phyloP scores from a whole-genome alignment of 441 rosid species.

The California macrophylla region DNA sequence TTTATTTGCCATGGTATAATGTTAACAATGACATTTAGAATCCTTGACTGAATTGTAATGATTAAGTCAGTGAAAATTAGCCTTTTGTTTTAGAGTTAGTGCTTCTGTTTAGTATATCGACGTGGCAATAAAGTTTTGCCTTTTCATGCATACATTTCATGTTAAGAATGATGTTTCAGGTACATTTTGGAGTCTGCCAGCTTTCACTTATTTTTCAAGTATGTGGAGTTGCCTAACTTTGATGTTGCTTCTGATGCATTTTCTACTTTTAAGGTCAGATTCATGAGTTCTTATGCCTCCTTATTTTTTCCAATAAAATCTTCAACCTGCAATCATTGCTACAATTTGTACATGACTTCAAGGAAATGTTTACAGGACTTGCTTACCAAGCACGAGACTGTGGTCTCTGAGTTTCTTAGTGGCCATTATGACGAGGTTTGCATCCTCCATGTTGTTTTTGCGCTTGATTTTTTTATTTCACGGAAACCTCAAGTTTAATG shows the following conservation, averaged over 20 bases:
- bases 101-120: neutral
- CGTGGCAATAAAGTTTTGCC: constrained; percentile 2
- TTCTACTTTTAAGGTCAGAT: constrained; percentile 85
- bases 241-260: constrained; percentile 97
- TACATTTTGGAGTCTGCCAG: constrained; percentile 82
- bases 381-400: constrained; percentile 64
- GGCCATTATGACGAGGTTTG: constrained; percentile 77
- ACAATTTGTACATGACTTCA: constrained; percentile 7
- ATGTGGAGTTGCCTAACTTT: constrained; percentile 83
- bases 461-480: neutral
- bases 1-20: too few species aligned
- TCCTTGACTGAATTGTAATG: too few species aligned
- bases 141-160: constrained; percentile 28
- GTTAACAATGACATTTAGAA: too few species aligned
- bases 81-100: neutral
- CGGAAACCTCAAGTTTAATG: neutral
- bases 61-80: too few species aligned
- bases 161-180: constrained; percentile 65
- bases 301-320: constrained; percentile 10
- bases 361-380: constrained; percentile 52
- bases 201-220: constrained; percentile 89
- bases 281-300: constrained; percentile 15
- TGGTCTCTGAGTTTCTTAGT: constrained; percentile 72
- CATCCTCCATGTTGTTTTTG: constrained; percentile 16
- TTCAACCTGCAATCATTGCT: constrained; percentile 10